These are phyloP conservation scores for Liquidambar formosana DNA, from an alignment of 164 flowering plant genomes.

Conservation along the genomic window DNA sequence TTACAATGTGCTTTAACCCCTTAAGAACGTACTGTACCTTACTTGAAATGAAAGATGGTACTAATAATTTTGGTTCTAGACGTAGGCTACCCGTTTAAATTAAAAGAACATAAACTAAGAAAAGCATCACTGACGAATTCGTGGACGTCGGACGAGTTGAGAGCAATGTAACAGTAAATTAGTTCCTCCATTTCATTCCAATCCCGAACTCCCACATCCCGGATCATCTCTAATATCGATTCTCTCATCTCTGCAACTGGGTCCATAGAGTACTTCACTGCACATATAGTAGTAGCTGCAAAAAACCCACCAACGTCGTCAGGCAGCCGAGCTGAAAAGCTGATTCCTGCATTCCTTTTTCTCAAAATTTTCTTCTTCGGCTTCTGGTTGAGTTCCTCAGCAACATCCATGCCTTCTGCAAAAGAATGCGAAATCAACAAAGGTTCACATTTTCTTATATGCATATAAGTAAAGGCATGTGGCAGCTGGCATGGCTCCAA, in stretches of 20 bases:
- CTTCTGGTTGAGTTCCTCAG: constrained; percentile 17
- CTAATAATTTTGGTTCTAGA: no score
- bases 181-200: constrained; percentile 66
- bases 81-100: no score
- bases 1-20: no score
- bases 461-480: no score
- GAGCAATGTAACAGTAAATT: constrained; percentile 56
- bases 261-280: constrained; percentile 42
- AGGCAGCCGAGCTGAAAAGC: constrained; percentile 63
- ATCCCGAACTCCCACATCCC: constrained; percentile 34
- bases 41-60: no score
- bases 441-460: no score
- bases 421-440: no score
- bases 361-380: constrained; percentile 13
- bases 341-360: constrained; percentile 15
- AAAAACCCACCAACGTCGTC: constrained; percentile 40
- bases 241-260: constrained; percentile 45
- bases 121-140: constrained; percentile 44
- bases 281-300: constrained; percentile 48
- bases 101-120: constrained; percentile 36
- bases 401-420: constrained; percentile 18
- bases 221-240: constrained; percentile 54
- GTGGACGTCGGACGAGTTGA: constrained; percentile 50
- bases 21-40: no score
- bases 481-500: no score